A percentile compares a stretch with the other conserved stretches of the same genome.
Conservation (phyloP, 768 basidiomycete species). For the Russula lepida region DNA sequence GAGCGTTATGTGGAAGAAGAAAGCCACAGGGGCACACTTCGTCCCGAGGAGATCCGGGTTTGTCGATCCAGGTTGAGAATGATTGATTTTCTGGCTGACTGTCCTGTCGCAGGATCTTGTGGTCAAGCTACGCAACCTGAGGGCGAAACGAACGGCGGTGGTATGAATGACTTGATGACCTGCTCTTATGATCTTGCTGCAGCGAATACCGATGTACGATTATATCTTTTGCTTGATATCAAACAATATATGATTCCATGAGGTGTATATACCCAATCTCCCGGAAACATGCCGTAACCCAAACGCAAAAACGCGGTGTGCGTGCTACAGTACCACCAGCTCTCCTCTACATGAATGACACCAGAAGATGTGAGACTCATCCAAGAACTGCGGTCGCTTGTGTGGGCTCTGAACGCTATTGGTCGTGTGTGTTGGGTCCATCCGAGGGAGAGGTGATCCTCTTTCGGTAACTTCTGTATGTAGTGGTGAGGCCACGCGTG, state of each 20-base stretch:
- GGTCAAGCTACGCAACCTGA: constrained; percentile 45
- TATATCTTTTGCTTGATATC: constrained; percentile 10
- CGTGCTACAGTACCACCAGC: constrained; percentile 58
- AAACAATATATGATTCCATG: constrained; percentile 3
- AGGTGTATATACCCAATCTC: constrained; percentile 2
- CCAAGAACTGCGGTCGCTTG: constrained; percentile 65
- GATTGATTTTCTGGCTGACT: not conserved
- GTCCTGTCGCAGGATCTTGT: constrained; percentile 29
- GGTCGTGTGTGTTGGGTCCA: constrained; percentile 2
- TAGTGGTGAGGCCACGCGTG: constrained; percentile 46
- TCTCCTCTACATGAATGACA: constrained; percentile 78
- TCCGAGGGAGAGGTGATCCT: constrained; percentile 16
- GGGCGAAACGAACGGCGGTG: constrained; percentile 38
- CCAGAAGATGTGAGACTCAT: constrained; percentile 87
- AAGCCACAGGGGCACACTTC: constrained; percentile 50
- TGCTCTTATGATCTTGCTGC: constrained; percentile 20
- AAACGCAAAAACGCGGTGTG: not conserved
- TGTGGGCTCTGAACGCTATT: not conserved
- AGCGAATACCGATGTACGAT: constrained; percentile 21
- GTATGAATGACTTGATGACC: constrained; percentile 16
- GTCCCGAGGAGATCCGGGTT: constrained; percentile 66
- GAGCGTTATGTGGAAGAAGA: constrained; percentile 71
- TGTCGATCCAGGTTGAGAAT: constrained; percentile 22
- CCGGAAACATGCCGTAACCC: not conserved
- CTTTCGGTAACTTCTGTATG: constrained; percentile 26